Conservation (phyloP, 2,329 filamentous ascomycete species). For the Penicillium sp. region DNA sequence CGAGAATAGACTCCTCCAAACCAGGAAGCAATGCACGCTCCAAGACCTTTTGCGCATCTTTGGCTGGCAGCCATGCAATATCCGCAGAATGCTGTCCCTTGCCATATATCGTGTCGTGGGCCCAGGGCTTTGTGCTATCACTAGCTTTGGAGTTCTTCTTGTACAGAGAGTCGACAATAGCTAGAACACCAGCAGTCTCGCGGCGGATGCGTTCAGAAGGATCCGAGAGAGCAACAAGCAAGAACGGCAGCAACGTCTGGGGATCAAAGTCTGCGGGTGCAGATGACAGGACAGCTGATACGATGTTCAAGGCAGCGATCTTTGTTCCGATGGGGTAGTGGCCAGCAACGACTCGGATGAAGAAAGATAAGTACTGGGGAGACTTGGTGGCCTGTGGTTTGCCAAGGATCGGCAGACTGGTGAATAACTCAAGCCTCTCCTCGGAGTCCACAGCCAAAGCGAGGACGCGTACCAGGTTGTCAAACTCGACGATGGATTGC, state of each 20-base stretch:
- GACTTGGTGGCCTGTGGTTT: conserved; percentile 51
- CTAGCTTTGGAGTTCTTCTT: conserved; percentile 45
- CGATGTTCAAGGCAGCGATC: conserved; percentile 64
- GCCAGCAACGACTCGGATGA: conserved; percentile 70
- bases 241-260: conserved; percentile 79
- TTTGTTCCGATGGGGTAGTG: conserved; percentile 66
- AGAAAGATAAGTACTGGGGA: conserved; percentile 70
- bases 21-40: conserved; percentile 66
- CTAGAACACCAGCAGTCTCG: conserved; percentile 65
- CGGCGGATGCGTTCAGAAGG: conserved; percentile 70
- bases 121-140: conserved; percentile 53
- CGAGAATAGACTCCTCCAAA: conserved; percentile 81
- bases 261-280: conserved; percentile 58
- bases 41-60: conserved; percentile 60
- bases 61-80: conserved; percentile 56
- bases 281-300: conserved; percentile 54
- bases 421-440: conserved; percentile 34
- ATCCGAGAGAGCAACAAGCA: conserved; percentile 70
- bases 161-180: conserved; percentile 54
- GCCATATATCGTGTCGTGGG: conserved; percentile 62
- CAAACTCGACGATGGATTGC: conserved; percentile 35
- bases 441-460: conserved; percentile 32
- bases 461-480: conserved; percentile 40
- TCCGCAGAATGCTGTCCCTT: conserved; percentile 46
- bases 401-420: conserved; percentile 37